These are phyloP conservation scores for Pythium insidiosum DNA, from an alignment of 352 stramenopile genomes.

Conservation along the genomic window DNA sequence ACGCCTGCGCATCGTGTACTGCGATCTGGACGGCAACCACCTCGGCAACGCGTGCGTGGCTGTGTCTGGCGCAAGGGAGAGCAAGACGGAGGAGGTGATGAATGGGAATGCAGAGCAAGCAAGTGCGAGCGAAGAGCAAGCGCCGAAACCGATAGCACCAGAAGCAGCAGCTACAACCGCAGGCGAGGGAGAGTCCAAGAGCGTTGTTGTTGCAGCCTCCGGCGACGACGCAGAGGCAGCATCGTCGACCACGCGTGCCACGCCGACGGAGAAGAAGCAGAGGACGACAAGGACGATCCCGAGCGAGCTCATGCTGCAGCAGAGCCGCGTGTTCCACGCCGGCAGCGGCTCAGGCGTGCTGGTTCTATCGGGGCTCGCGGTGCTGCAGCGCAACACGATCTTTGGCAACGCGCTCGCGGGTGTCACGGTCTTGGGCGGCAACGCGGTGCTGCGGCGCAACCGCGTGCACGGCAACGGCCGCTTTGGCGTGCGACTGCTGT, in stretches of 20 bases:
- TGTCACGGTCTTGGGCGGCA: conserved; percentile 42
- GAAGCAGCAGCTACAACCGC: too few species aligned
- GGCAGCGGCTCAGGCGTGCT: conserved; percentile 54
- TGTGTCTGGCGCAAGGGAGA: too few species aligned
- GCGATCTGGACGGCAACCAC: conserved; percentile 58
- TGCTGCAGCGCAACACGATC: conserved; percentile 52
- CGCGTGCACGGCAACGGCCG: conserved; percentile 54
- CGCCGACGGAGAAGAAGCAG: too few species aligned
- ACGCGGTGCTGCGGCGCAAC: conserved; percentile 54
- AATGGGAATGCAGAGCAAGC: too few species aligned
- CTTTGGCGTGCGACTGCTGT: conserved; percentile 66
- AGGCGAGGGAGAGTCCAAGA: too few species aligned
- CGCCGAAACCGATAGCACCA: too few species aligned
- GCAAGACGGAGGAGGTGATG: too few species aligned
- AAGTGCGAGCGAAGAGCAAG: too few species aligned
- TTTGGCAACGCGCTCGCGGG: conserved; percentile 48
- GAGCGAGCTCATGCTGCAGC: conserved; percentile 40
- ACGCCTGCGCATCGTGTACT: conserved; percentile 43
- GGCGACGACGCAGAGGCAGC: too few species aligned
- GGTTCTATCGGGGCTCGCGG: conserved; percentile 36
- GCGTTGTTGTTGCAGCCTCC: too few species aligned
- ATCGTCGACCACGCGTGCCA: conserved; percentile 66
- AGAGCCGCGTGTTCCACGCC: conserved; percentile 46
- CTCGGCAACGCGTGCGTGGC: too few species aligned
- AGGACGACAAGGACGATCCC: too few species aligned